Base-by-base conservation (phyloP, 1,284 basidiomycete genomes). In the Rhodotorula mucilaginosa region DNA sequence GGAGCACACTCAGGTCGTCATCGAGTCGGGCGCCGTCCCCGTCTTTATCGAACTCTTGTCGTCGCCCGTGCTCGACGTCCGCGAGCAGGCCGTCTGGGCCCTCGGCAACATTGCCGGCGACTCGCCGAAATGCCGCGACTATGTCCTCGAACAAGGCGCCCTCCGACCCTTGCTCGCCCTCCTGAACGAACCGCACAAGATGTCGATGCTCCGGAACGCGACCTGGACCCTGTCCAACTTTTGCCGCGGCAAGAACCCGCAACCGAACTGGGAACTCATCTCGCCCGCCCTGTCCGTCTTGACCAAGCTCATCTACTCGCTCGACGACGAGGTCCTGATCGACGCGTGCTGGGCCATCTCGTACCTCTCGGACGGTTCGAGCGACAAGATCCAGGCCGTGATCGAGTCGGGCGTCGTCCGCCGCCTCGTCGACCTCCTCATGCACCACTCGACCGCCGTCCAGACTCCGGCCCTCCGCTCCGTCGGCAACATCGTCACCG, bases 261-360 rank as follows among this genome's bases (percentile, higher is more conserved):
- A 97, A 81, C 95, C 94, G 62, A 90, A 93, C 80, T 97, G 94
- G 94, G 90, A 93, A 76, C 81, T 93, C 82, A 97, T 99, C 79
- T 93, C 93, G 23, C 97, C 97, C 31, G 96, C 97, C 60, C 85
- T 99, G 61, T 92, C 92, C 58, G 92, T 98, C 70, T 86, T 99
- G 75, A 97, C 95, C 71, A 99, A 99, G 84, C 85, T 99, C 79
- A 97, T 99, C 82, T 99, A 99, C 84, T 98, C 96, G 61, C 88
- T 97, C 80, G 97, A 99, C 81, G 96, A 99, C 80, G 97, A 99
- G 83, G 97, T 98, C 74, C 85, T 99, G 79, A 99, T 99, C 81
- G 97, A 99, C 82, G 97, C 97, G 46, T 99, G 97, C 86, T 99
- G 97, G 97, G 97, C 97, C 59, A 97, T 99, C 82, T 98, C 95